Evolutionary conservation across 2,329 filamentous ascomycete species (phyloP).

Genomic region (Fusarium graminum): DNA sequence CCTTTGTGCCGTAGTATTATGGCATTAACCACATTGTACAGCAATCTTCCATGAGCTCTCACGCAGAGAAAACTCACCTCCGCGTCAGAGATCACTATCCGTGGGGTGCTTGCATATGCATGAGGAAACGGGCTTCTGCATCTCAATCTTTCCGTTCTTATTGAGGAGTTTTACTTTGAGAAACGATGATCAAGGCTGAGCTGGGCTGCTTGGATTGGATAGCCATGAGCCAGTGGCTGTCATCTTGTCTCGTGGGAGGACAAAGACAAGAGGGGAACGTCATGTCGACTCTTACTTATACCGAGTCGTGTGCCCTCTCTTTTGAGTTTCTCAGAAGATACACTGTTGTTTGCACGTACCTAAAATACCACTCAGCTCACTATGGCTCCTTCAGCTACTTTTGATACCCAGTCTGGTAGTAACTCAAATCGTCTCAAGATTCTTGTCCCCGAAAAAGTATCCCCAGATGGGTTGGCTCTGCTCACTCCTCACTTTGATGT

Average conservation of each 20-base stretch:
- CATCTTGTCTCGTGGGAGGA: slow-evolving; percentile 29
- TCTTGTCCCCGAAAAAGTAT: slow-evolving; percentile 84
- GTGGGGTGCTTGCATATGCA: slow-evolving; percentile 41
- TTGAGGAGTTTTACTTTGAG: slow-evolving; percentile 38
- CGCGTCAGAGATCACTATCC: slow-evolving; percentile 20
- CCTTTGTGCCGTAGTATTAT: slow-evolving; percentile 8
- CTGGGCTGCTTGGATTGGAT: slow-evolving; percentile 34
- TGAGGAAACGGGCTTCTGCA: slow-evolving; percentile 24
- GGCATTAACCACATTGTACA: not conserved
- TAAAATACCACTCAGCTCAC: slow-evolving; percentile 10
- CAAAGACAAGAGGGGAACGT: slow-evolving; percentile 34
- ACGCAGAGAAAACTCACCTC: slow-evolving; percentile 24
- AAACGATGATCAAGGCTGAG: slow-evolving; percentile 31
- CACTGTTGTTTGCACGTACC: slow-evolving; percentile 30
- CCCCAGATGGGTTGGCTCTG: slow-evolving; percentile 79
- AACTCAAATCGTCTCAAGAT: slow-evolving; percentile 59
- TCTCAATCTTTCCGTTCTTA: slow-evolving; percentile 30
- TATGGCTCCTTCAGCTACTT: slow-evolving; percentile 51
- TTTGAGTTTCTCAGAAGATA: slow-evolving; percentile 16
- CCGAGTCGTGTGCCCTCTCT: slow-evolving; percentile 20
- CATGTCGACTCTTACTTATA: slow-evolving; percentile 42
- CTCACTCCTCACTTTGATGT: slow-evolving; percentile 76
- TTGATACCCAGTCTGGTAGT: slow-evolving; percentile 32
- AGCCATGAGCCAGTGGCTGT: slow-evolving; percentile 32
- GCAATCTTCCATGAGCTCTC: slow-evolving; percentile 4